Conservation (phyloP, 2,329 filamentous ascomycete species). For the Penicillium verrucosum region DNA sequence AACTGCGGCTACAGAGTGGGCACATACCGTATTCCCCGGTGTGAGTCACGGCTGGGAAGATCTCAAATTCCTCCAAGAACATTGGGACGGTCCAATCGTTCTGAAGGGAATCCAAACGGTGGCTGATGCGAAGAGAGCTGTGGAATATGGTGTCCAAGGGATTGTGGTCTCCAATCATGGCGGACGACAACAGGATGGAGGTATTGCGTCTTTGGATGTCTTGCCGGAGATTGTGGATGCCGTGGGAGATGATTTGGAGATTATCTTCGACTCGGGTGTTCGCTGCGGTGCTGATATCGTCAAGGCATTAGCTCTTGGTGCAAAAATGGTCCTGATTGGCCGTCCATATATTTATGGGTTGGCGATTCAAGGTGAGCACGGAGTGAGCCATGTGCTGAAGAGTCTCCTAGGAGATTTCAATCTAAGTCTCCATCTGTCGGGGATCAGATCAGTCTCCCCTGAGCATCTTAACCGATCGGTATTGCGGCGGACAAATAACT, state of each 20-base stretch:
- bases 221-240: constrained; percentile 54
- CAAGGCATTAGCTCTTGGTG: constrained; percentile 51
- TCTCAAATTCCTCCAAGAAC: constrained; percentile 51
- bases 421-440: not conserved
- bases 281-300: constrained; percentile 47
- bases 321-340: constrained; percentile 53
- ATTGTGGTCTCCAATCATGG: constrained; percentile 52
- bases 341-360: constrained; percentile 55
- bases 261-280: constrained; percentile 50
- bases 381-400: constrained; percentile 51
- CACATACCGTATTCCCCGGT: constrained; percentile 52
- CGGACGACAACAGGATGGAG: constrained; percentile 49
- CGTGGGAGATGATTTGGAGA: constrained; percentile 32
- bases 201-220: constrained; percentile 45
- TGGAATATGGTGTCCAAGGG: constrained; percentile 45
- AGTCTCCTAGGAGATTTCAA: constrained; percentile 22
- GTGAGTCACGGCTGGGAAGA: constrained; percentile 59
- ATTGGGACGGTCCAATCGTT: constrained; percentile 62
- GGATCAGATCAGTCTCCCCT: not conserved
- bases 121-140: constrained; percentile 45
- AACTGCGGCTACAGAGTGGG: constrained; percentile 51
- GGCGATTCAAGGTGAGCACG: constrained; percentile 51
- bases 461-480: not conserved
- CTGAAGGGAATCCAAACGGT: constrained; percentile 55
- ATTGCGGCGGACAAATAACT: not conserved